Evolutionary conservation across 148 eudicot species (phyloP).

Genomic region (Fagopyrum tataricum): DNA sequence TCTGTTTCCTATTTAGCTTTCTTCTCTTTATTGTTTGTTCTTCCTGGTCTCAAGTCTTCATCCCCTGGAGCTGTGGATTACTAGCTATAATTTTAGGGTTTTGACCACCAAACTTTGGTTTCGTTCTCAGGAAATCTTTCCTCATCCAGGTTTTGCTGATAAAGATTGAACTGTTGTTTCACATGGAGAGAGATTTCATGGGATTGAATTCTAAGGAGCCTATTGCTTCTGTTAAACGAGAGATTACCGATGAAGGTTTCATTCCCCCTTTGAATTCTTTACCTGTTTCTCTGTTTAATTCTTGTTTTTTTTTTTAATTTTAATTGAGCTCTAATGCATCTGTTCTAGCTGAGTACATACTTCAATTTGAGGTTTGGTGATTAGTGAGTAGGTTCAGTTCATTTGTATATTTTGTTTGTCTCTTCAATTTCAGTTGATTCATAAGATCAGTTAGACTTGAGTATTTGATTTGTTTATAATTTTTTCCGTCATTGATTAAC

Average conservation of each 20-base stretch:
- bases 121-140: background rate
- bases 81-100: conserved; percentile 6
- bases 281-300: background rate
- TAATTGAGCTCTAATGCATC: background rate
- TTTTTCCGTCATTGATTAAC: background rate
- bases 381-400: background rate
- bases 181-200: conserved; percentile 17
- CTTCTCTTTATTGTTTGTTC: background rate
- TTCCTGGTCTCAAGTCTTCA: conserved; percentile 6
- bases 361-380: background rate
- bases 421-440: background rate
- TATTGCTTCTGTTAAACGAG: conserved; percentile 7
- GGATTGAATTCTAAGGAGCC: conserved; percentile 14
- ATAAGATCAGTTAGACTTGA: background rate
- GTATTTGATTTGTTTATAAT: background rate
- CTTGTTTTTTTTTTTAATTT: background rate
- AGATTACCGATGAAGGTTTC: conserved; percentile 13
- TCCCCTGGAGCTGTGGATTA: background rate
- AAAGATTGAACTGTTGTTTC: background rate
- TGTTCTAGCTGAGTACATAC: background rate
- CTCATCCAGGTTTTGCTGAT: background rate
- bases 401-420: background rate
- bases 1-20: background rate
- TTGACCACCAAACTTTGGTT: background rate
- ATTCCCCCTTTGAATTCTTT: background rate